Conservation (phyloP, 1,139 yeast genomes). For the Candida albicans region DNA sequence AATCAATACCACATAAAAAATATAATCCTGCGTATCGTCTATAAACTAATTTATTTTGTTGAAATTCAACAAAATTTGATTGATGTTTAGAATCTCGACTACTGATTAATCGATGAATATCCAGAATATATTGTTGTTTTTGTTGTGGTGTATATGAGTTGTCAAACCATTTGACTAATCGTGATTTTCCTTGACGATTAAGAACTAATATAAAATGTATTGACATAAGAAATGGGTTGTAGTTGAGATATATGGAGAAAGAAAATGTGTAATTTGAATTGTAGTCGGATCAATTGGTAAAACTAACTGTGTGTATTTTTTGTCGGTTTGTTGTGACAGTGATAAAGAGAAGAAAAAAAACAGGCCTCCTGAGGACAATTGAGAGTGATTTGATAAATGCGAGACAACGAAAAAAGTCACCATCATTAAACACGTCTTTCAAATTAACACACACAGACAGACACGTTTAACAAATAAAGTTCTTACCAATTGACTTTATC, state of each 20-base stretch:
- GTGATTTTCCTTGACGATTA: constrained; percentile 90
- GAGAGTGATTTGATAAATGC: too few species aligned
- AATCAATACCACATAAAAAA: constrained; percentile 77
- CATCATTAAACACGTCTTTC: too few species aligned
- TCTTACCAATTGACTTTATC: background rate
- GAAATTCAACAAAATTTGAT: constrained; percentile 76
- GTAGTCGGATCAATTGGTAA: background rate
- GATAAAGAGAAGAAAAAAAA: too few species aligned
- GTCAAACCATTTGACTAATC: constrained; percentile 80
- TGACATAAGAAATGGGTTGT: constrained; percentile 53
- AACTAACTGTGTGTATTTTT: too few species aligned
- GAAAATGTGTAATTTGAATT: background rate
- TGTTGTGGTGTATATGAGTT: constrained; percentile 40
- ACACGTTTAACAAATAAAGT: background rate
- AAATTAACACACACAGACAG: too few species aligned
- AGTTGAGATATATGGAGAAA: background rate
- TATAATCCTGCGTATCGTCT: constrained; percentile 90
- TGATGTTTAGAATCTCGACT: constrained; percentile 84
- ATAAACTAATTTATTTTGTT: constrained; percentile 70
- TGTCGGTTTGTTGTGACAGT: too few species aligned
- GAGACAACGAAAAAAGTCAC: too few species aligned
- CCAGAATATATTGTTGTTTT: constrained; percentile 56
- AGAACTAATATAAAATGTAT: constrained; percentile 78
- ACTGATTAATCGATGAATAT: constrained; percentile 79
- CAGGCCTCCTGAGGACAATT: too few species aligned